phyloP scores from a whole-genome alignment of 495 filamentous ascomycete genomes.

The Lentithecium fluviatile region DNA sequence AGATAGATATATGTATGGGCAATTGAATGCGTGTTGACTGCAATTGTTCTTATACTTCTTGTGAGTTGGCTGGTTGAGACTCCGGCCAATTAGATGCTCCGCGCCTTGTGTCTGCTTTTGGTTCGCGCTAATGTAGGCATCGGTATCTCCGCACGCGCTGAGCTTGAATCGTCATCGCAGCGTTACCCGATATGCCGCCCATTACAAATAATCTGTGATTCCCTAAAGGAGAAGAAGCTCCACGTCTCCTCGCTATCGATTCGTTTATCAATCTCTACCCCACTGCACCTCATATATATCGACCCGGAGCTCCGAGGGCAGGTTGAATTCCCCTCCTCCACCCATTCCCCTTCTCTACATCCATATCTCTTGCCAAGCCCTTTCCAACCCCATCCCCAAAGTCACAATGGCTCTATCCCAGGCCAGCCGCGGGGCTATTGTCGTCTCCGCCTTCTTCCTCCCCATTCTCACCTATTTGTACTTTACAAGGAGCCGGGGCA shows the following conservation, averaged over 20 bases:
- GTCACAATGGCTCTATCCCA: conserved; percentile 23
- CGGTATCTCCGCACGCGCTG: neutral
- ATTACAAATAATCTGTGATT: neutral
- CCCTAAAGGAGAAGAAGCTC: neutral
- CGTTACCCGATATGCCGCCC: neutral
- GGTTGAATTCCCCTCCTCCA: no score
- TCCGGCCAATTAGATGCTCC: neutral
- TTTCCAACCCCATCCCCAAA: no score
- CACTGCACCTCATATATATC: no score
- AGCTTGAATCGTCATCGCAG: conserved; percentile 1
- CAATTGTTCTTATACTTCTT: no score
- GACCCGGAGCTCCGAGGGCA: no score
- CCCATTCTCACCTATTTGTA: conserved; percentile 23
- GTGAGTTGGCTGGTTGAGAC: no score
- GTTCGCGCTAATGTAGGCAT: neutral
- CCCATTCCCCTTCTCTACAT: no score
- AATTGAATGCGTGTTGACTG: neutral
- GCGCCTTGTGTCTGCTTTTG: neutral
- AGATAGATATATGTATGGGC: conserved; percentile 3
- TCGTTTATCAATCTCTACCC: no score
- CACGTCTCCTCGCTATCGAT: no score
- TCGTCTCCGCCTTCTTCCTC: conserved; percentile 21
- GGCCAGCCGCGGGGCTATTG: conserved; percentile 15
- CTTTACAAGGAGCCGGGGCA: neutral
- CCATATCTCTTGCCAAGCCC: no score